Evolutionary conservation across 495 filamentous ascomycete genomes (phyloP).

Genomic region (Talaromyces ruber): DNA sequence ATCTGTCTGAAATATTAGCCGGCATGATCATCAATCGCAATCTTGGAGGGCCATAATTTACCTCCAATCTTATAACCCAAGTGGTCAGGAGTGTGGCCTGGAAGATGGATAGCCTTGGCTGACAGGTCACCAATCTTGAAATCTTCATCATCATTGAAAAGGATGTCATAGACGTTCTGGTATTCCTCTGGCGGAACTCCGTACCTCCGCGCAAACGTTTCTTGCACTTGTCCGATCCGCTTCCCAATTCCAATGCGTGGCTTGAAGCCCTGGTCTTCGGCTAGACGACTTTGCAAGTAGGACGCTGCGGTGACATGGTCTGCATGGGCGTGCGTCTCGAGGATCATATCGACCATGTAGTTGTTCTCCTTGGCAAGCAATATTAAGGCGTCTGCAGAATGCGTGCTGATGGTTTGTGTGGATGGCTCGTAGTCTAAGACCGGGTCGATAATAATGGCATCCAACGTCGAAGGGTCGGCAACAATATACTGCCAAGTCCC

Average conservation of each 20-base stretch:
- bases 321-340: constrained; percentile 56
- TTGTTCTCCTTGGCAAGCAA: constrained; percentile 25
- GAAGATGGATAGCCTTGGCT: constrained; percentile 42
- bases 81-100: constrained; percentile 56
- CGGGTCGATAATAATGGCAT: constrained; percentile 49
- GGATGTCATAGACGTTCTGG: constrained; percentile 36
- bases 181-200: constrained; percentile 31
- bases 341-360: constrained; percentile 38
- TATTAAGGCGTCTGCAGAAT: constrained; percentile 40
- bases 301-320: constrained; percentile 51
- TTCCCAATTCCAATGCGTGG: constrained; percentile 45
- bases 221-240: constrained; percentile 44
- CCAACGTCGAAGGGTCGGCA: constrained; percentile 35
- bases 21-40: neutral
- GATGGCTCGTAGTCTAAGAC: constrained; percentile 49
- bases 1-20: constrained; percentile 9
- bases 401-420: constrained; percentile 35
- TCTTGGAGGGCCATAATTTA: constrained; percentile 3
- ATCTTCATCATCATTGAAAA: constrained; percentile 44
- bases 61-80: constrained; percentile 50
- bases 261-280: constrained; percentile 11
- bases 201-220: constrained; percentile 39
- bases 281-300: constrained; percentile 43
- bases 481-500: constrained; percentile 59
- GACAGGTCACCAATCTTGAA: constrained; percentile 42